Evolutionary conservation across 306 rosid genomes (phyloP).

Genomic region (Herpetospermum pedunculosum): DNA sequence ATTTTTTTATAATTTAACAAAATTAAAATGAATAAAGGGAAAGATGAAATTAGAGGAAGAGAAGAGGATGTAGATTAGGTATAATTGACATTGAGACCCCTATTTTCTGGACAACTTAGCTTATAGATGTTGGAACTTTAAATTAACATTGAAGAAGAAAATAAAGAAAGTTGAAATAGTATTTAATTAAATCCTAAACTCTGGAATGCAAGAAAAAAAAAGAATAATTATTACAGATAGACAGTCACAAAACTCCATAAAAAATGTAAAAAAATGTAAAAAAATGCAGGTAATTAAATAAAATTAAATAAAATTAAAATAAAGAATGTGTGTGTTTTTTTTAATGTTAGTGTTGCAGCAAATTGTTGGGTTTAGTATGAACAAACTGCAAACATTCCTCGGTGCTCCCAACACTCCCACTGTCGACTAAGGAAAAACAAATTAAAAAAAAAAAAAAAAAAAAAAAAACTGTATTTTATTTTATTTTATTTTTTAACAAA

Average conservation of each 20-base stretch:
- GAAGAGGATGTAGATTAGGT: neutral
- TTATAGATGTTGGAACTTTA: neutral
- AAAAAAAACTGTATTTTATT: too few species aligned
- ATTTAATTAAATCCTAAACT: neutral
- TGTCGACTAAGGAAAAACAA: too few species aligned
- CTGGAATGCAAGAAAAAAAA: too few species aligned
- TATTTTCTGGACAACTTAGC: neutral
- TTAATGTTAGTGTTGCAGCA: neutral
- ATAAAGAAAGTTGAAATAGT: neutral
- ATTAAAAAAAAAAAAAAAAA: too few species aligned
- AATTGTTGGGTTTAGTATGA: constrained; percentile 17
- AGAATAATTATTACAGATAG: too few species aligned
- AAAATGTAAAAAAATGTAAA: too few species aligned
- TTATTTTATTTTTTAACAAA: neutral
- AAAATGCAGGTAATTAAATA: too few species aligned
- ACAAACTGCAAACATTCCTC: constrained; percentile 30
- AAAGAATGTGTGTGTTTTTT: neutral
- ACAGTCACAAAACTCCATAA: too few species aligned
- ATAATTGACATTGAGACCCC: too few species aligned
- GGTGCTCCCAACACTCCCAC: constrained; percentile 14
- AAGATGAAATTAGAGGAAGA: neutral
- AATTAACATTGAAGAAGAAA: neutral
- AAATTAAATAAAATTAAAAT: too few species aligned
- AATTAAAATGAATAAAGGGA: too few species aligned
- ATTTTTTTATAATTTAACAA: too few species aligned